Evolutionary conservation across 1,284 basidiomycete genomes (phyloP).

Genomic region (Ceratobasidium sp.): DNA sequence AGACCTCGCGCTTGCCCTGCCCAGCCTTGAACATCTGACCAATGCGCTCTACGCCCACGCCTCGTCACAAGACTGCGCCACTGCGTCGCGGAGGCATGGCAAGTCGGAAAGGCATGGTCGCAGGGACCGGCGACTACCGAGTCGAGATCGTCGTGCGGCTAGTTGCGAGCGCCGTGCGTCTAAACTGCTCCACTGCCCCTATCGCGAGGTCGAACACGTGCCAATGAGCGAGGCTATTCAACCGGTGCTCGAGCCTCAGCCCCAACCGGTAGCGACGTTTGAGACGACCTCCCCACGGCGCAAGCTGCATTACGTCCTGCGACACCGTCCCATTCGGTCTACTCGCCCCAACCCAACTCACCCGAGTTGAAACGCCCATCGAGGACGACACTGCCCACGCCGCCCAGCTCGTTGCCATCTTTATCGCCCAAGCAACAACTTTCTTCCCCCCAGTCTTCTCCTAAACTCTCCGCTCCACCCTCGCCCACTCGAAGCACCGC

Average conservation of each 20-base stretch:
- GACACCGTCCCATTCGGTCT: background rate
- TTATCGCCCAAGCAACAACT: background rate
- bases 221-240: background rate
- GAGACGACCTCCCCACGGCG: conserved; percentile 10
- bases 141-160: background rate
- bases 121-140: background rate
- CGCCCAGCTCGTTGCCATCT: background rate
- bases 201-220: background rate
- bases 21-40: conserved; percentile 24
- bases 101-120: background rate
- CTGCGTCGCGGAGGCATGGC: background rate
- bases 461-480: background rate
- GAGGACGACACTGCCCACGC: background rate
- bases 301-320: conserved; percentile 28
- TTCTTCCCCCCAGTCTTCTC: conserved; percentile 12
- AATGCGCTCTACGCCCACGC: conserved; percentile 5
- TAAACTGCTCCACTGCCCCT: background rate
- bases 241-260: background rate
- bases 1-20: too few relatives aligned
- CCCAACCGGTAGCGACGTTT: background rate
- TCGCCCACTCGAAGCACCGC: background rate
- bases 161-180: background rate
- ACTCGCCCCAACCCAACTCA: background rate
- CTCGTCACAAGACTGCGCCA: background rate
- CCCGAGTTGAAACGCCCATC: background rate